Base-by-base conservation (phyloP, 768 basidiomycete genomes). In the Lactarius tabidus region DNA sequence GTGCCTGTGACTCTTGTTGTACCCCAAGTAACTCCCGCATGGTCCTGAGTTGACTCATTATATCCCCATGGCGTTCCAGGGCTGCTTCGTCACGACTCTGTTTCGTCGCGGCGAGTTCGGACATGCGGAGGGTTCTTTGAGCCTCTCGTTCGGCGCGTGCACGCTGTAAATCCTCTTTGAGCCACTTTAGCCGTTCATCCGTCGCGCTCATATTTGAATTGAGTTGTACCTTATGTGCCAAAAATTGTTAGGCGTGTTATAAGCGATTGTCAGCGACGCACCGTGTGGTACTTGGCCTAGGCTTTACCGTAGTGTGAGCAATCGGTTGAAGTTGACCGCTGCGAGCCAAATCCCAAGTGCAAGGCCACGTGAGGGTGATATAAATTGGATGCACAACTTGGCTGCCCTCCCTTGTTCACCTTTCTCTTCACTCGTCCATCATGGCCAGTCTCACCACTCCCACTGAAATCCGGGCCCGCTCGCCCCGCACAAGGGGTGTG, bases 401-500 rank as follows among this genome's bases (percentile, higher is more conserved):
- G 12, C 10, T 23, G 4, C 1, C 26, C 5, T 26, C 28, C 18
- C 17, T 39, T 31, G 20, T 56, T 52, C 65, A 41, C 36, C 17
- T 43, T 57, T 23, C 60, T 53, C n/a, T n/a, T n/a, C 54, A 17
- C 57, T 56, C 55, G 17, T 31, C 23, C 15, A 29, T 39, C 57
- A 68, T 70, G 69, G 60, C 67, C 48, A 65, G 15, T 38, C 59
- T 63, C 45, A 28, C 41, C 12, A n/a, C 64, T 53, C 17, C 57
- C 38, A 28, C 59, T 36, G 48, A 23, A n/a, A 23, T 36, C 33
- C 56, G 33, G 55, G 1, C 56, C 6, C 64, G 61, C 38, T 60
- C 63, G 36, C 69, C 69, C 36, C 69, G 69, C 56, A 70, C 61
- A 28, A 65, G 69, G 51, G 69, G 69, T 59, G 67, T 69, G 41